A percentile compares a stretch with the other conserved stretches of the same genome.
Evolutionary conservation across 2,329 filamentous ascomycete genomes (phyloP).

Genomic region (Seiridium unicorne): DNA sequence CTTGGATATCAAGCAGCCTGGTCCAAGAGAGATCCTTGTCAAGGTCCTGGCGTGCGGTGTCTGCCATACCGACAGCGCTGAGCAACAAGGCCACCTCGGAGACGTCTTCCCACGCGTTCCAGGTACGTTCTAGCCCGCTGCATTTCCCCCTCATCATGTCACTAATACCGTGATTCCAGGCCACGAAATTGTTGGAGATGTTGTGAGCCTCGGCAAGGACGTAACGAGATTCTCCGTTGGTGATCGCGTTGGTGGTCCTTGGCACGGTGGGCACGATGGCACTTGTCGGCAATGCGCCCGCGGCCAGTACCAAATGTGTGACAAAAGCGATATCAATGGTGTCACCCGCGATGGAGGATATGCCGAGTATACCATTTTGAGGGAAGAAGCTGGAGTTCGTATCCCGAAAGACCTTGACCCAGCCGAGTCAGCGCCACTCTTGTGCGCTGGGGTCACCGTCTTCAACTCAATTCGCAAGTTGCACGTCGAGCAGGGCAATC

Average conservation of each 20-base stretch:
- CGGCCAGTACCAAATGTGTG: constrained; percentile 57
- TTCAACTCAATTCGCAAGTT: constrained; percentile 39
- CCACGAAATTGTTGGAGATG: constrained; percentile 60
- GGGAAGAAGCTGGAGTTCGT: constrained; percentile 50
- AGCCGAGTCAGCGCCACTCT: constrained; percentile 43
- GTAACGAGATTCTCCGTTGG: constrained; percentile 56
- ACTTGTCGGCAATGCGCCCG: constrained; percentile 52
- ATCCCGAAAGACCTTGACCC: constrained; percentile 40
- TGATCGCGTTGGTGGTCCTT: constrained; percentile 50
- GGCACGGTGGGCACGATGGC: constrained; percentile 50
- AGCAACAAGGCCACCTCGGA: constrained; percentile 22
- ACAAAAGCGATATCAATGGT: constrained; percentile 54
- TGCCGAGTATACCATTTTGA: constrained; percentile 53
- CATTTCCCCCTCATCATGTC: too few species aligned
- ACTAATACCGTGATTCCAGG: constrained; percentile 41
- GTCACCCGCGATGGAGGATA: constrained; percentile 55
- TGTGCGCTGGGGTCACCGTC: constrained; percentile 49
- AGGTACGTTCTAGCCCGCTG: too few species aligned
- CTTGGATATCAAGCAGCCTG: constrained; percentile 44
- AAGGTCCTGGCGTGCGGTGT: constrained; percentile 63
- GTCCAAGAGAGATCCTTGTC: constrained; percentile 52
- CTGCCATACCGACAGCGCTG: constrained; percentile 51
- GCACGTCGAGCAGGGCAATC: constrained; percentile 29
- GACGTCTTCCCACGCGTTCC: too few species aligned
- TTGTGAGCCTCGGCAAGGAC: constrained; percentile 50